A percentile compares a stretch with the other conserved stretches of the same genome.
Evolutionary conservation across 345 rosid genomes (phyloP).

Genomic region (Crucihimalaya himalaica): DNA sequence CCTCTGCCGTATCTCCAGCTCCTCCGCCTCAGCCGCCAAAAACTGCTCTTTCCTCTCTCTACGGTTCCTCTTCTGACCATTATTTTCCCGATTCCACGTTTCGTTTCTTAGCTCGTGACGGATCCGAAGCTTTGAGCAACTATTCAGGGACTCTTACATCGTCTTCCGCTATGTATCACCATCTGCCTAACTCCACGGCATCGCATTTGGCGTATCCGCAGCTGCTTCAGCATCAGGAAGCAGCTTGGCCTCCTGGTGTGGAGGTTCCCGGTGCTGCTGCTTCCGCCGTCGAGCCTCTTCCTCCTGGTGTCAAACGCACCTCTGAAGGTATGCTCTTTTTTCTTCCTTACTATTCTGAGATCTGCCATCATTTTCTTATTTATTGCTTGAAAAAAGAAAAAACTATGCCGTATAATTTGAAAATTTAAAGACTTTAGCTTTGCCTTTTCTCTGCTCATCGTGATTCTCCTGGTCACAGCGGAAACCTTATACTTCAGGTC

Average conservation of each 20-base stretch:
- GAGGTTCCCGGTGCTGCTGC: constrained; percentile 41
- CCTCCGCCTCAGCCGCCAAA: constrained; percentile 27
- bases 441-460: constrained; percentile 15
- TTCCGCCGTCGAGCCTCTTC: constrained; percentile 50
- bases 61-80: constrained; percentile 33
- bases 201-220: constrained; percentile 45
- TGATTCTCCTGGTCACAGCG: not conserved
- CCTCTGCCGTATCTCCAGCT: constrained; percentile 38
- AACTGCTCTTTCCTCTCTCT: constrained; percentile 31
- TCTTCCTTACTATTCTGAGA: constrained; percentile 9
- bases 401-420: not conserved
- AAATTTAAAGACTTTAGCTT: constrained; percentile 19
- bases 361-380: constrained; percentile 29
- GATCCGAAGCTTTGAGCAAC: constrained; percentile 39
- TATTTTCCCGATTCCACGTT: constrained; percentile 35
- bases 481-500: not conserved
- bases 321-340: constrained; percentile 50
- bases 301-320: constrained; percentile 57
- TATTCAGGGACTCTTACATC: constrained; percentile 32
- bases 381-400: not conserved
- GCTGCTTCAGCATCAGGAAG: constrained; percentile 37
- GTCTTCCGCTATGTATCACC: constrained; percentile 42
- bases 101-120: constrained; percentile 34
- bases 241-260: constrained; percentile 46
- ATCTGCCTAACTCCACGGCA: constrained; percentile 37